Percentiles rank a stretch among this genome's conserved stretches.
Evolutionary conservation across 2,329 filamentous ascomycete species (phyloP).

Genomic region (Thielaviopsis ethacetica): DNA sequence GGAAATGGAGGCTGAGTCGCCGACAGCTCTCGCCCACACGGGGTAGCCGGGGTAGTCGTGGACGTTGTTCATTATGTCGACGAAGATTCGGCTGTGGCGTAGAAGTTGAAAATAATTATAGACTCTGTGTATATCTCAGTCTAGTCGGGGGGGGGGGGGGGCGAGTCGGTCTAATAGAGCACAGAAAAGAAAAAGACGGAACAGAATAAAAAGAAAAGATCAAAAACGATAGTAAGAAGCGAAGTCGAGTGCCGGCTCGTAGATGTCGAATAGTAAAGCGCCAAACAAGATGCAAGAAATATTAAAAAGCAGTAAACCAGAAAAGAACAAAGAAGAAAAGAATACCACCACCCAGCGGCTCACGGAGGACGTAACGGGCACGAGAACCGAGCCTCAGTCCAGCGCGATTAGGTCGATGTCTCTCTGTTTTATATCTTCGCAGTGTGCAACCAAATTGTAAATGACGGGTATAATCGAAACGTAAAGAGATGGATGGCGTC

Average conservation of each 20-base stretch:
- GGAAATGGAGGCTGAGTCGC: background rate
- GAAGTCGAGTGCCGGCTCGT: slow-evolving; percentile 1
- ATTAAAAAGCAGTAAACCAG: slow-evolving; percentile 2
- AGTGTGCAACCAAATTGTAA: background rate
- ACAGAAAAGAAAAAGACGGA: background rate
- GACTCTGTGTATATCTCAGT: background rate
- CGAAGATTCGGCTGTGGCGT: background rate
- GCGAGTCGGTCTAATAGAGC: background rate
- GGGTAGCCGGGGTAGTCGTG: background rate
- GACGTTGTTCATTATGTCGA: slow-evolving; percentile 3
- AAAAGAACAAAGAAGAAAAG: slow-evolving; percentile 5
- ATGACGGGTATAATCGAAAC: background rate
- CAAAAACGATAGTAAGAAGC: background rate
- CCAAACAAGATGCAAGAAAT: background rate
- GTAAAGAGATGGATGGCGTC: background rate
- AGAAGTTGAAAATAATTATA: background rate
- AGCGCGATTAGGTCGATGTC: background rate
- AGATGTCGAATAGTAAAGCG: background rate
- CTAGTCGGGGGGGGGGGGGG: background rate
- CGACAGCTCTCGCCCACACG: slow-evolving; percentile 5
- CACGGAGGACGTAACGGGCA: background rate
- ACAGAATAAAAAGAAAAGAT: background rate
- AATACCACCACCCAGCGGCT: background rate
- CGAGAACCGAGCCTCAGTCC: background rate
- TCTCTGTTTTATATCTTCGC: background rate